Conservation (phyloP, 352 stramenopile species). For the Phytopythium montanum region DNA sequence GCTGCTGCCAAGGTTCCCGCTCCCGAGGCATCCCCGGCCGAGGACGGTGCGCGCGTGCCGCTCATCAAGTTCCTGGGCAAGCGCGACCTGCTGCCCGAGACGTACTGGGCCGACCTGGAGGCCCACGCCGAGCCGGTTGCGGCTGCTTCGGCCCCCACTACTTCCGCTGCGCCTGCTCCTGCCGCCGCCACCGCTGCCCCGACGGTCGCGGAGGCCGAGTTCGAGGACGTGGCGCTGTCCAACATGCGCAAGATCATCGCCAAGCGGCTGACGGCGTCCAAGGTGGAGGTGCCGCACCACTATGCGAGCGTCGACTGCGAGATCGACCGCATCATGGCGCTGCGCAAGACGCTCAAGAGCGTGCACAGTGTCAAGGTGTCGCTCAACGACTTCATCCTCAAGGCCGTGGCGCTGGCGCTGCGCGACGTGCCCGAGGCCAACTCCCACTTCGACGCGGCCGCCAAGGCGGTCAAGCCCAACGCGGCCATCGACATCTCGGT, state of each 20-base stretch:
- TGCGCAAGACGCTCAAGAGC: constrained; percentile 93
- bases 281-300: constrained; percentile 95
- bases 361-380: constrained; percentile 96
- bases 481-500: constrained; percentile 96
- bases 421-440: constrained; percentile 95
- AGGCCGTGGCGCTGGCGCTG: constrained; percentile 94
- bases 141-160: constrained; percentile 10
- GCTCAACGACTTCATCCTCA: constrained; percentile 99
- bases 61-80: constrained; percentile 88
- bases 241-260: constrained; percentile 99
- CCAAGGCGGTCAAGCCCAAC: constrained; percentile 77
- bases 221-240: constrained; percentile 83
- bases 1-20: constrained; percentile 1
- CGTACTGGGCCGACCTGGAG: constrained; percentile 29
- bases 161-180: constrained; percentile 10
- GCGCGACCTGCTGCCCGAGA: constrained; percentile 54
- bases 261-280: constrained; percentile 96
- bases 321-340: constrained; percentile 86
- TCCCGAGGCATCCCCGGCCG: constrained; percentile 1
- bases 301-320: constrained; percentile 97
- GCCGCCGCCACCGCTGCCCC: constrained; percentile 7
- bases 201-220: constrained; percentile 34
- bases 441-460: constrained; percentile 68
- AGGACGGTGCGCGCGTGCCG: constrained; percentile 38
- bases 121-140: constrained; percentile 4